A percentile compares a stretch with the other conserved stretches of the same genome.
Conservation (phyloP, 345 rosid genomes). For the Pistacia vera region DNA sequence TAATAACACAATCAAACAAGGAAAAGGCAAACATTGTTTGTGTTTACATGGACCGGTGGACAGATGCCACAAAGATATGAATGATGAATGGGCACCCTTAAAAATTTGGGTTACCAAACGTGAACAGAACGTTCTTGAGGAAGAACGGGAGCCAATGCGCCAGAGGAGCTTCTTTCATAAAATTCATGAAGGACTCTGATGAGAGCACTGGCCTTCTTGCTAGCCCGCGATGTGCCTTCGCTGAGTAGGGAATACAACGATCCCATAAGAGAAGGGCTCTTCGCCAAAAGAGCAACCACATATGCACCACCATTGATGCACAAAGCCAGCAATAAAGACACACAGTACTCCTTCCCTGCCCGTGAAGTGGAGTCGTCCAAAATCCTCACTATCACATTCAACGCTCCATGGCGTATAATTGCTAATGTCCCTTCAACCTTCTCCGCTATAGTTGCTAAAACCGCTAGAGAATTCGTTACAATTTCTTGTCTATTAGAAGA, state of each 20-base stretch:
- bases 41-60: conserved; percentile 25
- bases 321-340: conserved; percentile 62
- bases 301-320: conserved; percentile 67
- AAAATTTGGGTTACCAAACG: conserved; percentile 55
- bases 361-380: conserved; percentile 48
- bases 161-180: conserved; percentile 49
- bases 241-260: conserved; percentile 64
- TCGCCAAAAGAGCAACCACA: conserved; percentile 51
- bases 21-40: conserved; percentile 16
- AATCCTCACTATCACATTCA: conserved; percentile 42
- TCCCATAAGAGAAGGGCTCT: conserved; percentile 59
- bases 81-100: conserved; percentile 18
- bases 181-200: conserved; percentile 72
- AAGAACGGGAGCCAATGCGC: conserved; percentile 32
- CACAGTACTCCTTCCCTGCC: conserved; percentile 64
- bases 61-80: conserved; percentile 7
- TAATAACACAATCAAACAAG: conserved; percentile 15
- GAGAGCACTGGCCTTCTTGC: conserved; percentile 74
- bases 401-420: conserved; percentile 47
- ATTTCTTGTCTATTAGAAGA: conserved; percentile 51
- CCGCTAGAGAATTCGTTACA: conserved; percentile 62
- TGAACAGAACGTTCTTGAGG: conserved; percentile 55
- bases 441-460: conserved; percentile 68
- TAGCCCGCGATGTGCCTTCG: conserved; percentile 66
- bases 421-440: conserved; percentile 60